phyloP scores from a whole-genome alignment of 768 basidiomycete species.

The Boletus rufocinnamomeus region DNA sequence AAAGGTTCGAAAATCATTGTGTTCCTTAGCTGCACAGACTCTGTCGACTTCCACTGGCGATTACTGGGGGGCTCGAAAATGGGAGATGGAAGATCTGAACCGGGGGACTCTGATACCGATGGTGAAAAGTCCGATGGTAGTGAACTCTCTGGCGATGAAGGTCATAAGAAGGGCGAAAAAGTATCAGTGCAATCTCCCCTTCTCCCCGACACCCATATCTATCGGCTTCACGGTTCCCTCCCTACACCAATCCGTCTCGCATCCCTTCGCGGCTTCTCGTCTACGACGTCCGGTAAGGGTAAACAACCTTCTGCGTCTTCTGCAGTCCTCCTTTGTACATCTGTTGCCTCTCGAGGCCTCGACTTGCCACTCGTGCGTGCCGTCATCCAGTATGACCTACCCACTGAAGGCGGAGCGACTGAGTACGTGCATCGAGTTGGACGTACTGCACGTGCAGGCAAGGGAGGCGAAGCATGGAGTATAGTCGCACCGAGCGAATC shows the following conservation, averaged over 20 bases:
- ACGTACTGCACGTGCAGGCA: conserved; percentile 94
- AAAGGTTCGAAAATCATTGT: conserved; percentile 81
- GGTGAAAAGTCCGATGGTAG: conserved; percentile 29
- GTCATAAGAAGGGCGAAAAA: conserved; percentile 34
- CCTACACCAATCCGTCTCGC: conserved; percentile 77
- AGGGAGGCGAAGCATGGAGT: conserved; percentile 94
- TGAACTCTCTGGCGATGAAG: conserved; percentile 29
- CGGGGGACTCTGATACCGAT: conserved; percentile 27
- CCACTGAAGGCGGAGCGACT: conserved; percentile 93
- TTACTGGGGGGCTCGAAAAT: conserved; percentile 74
- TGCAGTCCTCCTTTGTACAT: conserved; percentile 90
- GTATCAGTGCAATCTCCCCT: conserved; percentile 70
- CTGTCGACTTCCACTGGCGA: conserved; percentile 96
- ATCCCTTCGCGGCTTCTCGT: conserved; percentile 81
- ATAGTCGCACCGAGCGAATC: conserved; percentile 85
- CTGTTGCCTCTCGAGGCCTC: conserved; percentile 97
- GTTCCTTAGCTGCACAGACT: conserved; percentile 95
- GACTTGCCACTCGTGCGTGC: conserved; percentile 93
- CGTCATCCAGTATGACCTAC: conserved; percentile 95
- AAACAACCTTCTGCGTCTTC: conserved; percentile 39
- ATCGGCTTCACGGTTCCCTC: conserved; percentile 91
- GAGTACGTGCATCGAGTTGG: conserved; percentile 98
- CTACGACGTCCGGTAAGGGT: conserved; percentile 35
- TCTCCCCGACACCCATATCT: conserved; percentile 79
- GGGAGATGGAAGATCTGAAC: conserved; percentile 41